A percentile compares a stretch with the other conserved stretches of the same genome.
phyloP scores from a whole-genome alignment of 352 stramenopile species.

The Globisporangium heterothallicum region DNA sequence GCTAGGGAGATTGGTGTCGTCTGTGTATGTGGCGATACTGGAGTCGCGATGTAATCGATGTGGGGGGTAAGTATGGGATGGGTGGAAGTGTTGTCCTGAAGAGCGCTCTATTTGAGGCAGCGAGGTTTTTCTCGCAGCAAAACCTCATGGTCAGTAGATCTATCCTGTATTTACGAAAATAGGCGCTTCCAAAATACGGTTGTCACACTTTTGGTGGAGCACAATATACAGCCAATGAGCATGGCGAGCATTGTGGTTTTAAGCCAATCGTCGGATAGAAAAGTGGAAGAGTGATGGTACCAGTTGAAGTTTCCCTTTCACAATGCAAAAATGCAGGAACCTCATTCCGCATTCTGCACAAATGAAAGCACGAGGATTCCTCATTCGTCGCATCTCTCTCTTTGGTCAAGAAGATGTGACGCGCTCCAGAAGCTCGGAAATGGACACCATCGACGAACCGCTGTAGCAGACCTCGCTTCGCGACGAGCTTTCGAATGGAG shows the following conservation, averaged over 20 bases:
- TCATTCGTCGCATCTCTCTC: constrained; percentile 23
- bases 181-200: too few species aligned
- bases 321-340: too few species aligned
- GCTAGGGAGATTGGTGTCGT: not conserved
- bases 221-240: not conserved
- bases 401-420: too few species aligned
- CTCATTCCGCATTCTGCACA: too few species aligned
- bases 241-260: not conserved
- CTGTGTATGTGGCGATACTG: not conserved
- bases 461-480: too few species aligned
- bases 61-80: not conserved
- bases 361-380: too few species aligned
- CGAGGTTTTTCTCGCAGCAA: not conserved
- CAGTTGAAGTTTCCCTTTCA: not conserved
- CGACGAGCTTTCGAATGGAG: too few species aligned
- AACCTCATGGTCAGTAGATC: not conserved
- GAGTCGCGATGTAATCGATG: not conserved
- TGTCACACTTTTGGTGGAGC: not conserved
- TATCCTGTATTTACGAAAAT: not conserved
- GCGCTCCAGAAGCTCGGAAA: too few species aligned
- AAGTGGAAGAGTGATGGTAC: not conserved
- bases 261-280: not conserved
- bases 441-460: too few species aligned
- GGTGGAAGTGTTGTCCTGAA: not conserved
- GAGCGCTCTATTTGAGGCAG: not conserved